Conservation (phyloP, 75 land plant genomes). For the Picea glauca region DNA sequence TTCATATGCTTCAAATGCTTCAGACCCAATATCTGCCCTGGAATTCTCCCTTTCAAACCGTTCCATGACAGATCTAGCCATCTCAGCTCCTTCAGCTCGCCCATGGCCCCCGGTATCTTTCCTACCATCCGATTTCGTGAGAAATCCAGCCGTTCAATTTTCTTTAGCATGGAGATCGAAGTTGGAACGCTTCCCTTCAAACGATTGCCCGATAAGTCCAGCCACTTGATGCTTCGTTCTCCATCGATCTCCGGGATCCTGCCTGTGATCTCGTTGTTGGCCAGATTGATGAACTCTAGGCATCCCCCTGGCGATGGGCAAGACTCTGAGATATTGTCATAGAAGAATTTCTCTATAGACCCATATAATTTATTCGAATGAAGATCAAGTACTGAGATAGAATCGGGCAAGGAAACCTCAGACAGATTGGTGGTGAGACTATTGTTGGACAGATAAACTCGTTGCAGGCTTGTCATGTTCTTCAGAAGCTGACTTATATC, state of each 20-base stretch:
- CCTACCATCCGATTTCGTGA: constrained; percentile 51
- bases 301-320: background rate
- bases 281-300: constrained; percentile 38
- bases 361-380: constrained; percentile 46
- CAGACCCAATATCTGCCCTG: constrained; percentile 39
- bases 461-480: constrained; percentile 33
- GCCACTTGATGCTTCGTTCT: constrained; percentile 26
- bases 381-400: constrained; percentile 37
- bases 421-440: constrained; percentile 26
- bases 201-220: constrained; percentile 44
- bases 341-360: constrained; percentile 23
- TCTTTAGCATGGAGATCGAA: constrained; percentile 42
- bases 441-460: constrained; percentile 49
- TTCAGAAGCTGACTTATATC: constrained; percentile 30
- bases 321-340: constrained; percentile 18
- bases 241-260: constrained; percentile 32
- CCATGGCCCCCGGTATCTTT: constrained; percentile 48
- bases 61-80: constrained; percentile 74
- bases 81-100: constrained; percentile 30
- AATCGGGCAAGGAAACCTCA: constrained; percentile 22
- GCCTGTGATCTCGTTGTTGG: constrained; percentile 39
- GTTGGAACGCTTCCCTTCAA: constrained; percentile 64
- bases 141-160: constrained; percentile 44
- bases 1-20: constrained; percentile 28
- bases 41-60: constrained; percentile 53